Evolutionary conservation across 1,139 yeast species (phyloP).

Genomic region (Yamadazyma kanchanaburiensis): DNA sequence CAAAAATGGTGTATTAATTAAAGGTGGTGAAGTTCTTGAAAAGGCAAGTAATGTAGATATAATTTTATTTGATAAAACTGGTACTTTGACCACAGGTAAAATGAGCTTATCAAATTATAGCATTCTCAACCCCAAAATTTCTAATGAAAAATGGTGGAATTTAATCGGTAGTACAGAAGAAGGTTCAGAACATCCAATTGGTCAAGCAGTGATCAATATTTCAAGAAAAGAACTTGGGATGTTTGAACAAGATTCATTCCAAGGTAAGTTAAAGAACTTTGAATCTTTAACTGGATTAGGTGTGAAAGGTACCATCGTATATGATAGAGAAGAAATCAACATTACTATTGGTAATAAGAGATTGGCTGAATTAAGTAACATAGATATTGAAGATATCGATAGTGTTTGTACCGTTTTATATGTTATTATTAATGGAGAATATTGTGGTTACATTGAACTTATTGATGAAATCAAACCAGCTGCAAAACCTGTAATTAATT

Average conservation of each 20-base stretch:
- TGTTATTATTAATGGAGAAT: conserved; percentile 50
- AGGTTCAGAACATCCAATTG: conserved; percentile 86
- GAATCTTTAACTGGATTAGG: conserved; percentile 71
- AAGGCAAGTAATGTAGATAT: conserved; percentile 61
- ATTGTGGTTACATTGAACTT: conserved; percentile 64
- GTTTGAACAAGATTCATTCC: conserved; percentile 34
- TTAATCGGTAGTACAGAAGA: conserved; percentile 62
- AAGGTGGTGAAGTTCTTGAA: conserved; percentile 91
- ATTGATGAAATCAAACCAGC: conserved; percentile 70
- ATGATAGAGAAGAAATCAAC: conserved; percentile 16
- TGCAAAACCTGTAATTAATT: conserved; percentile 56
- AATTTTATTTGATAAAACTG: conserved; percentile 91
- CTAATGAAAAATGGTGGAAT: conserved; percentile 46
- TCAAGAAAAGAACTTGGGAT: conserved; percentile 25
- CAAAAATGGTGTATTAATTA: conserved; percentile 79
- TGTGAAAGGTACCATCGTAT: conserved; percentile 45
- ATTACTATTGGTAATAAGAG: conserved; percentile 59
- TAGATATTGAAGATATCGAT: conserved; percentile 8
- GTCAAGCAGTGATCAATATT: conserved; percentile 55
- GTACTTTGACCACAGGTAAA: conserved; percentile 84
- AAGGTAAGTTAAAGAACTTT: conserved; percentile 33
- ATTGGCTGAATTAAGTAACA: conserved; percentile 29
- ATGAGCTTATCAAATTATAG: conserved; percentile 48
- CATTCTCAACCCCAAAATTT: conserved; percentile 10
- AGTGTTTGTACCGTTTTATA: conserved; percentile 33